Evolutionary conservation across 768 basidiomycete genomes (phyloP).

Genomic region (Trametes elegans): DNA sequence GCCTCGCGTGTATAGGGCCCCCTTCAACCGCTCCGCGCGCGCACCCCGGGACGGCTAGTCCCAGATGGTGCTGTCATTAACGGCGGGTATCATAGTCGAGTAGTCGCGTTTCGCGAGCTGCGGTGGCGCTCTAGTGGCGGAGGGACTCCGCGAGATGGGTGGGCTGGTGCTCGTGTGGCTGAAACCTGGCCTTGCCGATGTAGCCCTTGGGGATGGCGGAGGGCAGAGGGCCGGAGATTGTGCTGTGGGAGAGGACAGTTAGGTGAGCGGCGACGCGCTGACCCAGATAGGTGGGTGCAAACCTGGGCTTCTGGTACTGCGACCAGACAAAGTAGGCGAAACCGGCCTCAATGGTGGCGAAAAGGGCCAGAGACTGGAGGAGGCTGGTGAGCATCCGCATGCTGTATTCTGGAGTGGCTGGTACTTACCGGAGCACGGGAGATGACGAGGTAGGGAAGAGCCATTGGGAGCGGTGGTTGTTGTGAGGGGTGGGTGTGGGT

Average conservation of each 20-base stretch:
- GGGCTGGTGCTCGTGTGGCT: slow-evolving; percentile 12
- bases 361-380: slow-evolving; percentile 26
- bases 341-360: slow-evolving; percentile 23
- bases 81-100: slow-evolving; percentile 12
- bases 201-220: slow-evolving; percentile 23
- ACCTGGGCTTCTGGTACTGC: slow-evolving; percentile 28
- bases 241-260: background rate
- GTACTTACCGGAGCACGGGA: slow-evolving; percentile 24
- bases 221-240: slow-evolving; percentile 18
- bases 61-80: slow-evolving; percentile 20
- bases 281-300: background rate
- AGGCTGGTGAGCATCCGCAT: background rate
- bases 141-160: slow-evolving; percentile 11
- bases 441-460: slow-evolving; percentile 16
- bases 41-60: background rate
- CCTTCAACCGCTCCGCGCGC: background rate
- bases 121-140: slow-evolving; percentile 6
- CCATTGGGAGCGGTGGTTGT: slow-evolving; percentile 4
- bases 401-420: too few relatives aligned
- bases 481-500: background rate
- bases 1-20: background rate
- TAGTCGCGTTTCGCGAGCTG: slow-evolving; percentile 2
- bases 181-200: slow-evolving; percentile 19
- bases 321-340: slow-evolving; percentile 23
- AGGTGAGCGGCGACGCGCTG: background rate